Evolutionary conservation across 2,329 filamentous ascomycete genomes (phyloP).

Genomic region (Alternaria incomplexa): DNA sequence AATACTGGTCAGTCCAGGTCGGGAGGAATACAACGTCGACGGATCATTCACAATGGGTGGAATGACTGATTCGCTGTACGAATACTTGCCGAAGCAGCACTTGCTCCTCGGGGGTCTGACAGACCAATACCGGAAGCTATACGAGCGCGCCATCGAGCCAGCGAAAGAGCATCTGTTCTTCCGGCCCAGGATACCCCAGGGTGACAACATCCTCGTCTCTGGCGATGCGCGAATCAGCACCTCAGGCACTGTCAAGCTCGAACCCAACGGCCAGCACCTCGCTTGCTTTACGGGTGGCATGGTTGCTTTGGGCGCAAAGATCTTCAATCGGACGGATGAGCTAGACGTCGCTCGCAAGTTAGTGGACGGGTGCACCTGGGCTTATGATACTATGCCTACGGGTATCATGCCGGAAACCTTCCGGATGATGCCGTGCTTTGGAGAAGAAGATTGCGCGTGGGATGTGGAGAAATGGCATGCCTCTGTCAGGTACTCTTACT

Average conservation of each 20-base stretch:
- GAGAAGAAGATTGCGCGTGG: constrained; percentile 52
- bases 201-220: constrained; percentile 75
- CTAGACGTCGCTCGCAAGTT: constrained; percentile 58
- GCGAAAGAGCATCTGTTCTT: constrained; percentile 78
- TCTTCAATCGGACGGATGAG: constrained; percentile 59
- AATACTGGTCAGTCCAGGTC: constrained; percentile 38
- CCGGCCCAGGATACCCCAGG: constrained; percentile 72
- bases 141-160: constrained; percentile 70
- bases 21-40: constrained; percentile 37
- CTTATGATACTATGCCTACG: constrained; percentile 55
- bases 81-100: constrained; percentile 69
- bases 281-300: constrained; percentile 63
- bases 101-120: constrained; percentile 77
- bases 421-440: constrained; percentile 51
- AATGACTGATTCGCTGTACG: constrained; percentile 63
- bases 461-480: constrained; percentile 52
- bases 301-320: constrained; percentile 59
- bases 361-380: constrained; percentile 63
- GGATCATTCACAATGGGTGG: constrained; percentile 59
- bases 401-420: constrained; percentile 63
- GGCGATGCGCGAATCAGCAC: constrained; percentile 60
- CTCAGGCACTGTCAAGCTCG: constrained; percentile 50
- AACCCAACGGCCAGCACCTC: constrained; percentile 57
- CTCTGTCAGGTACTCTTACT: constrained; percentile 36
- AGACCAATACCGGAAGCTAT: constrained; percentile 74